phyloP scores from a whole-genome alignment of 139 green algal genomes.

The Penium margaritaceum region DNA sequence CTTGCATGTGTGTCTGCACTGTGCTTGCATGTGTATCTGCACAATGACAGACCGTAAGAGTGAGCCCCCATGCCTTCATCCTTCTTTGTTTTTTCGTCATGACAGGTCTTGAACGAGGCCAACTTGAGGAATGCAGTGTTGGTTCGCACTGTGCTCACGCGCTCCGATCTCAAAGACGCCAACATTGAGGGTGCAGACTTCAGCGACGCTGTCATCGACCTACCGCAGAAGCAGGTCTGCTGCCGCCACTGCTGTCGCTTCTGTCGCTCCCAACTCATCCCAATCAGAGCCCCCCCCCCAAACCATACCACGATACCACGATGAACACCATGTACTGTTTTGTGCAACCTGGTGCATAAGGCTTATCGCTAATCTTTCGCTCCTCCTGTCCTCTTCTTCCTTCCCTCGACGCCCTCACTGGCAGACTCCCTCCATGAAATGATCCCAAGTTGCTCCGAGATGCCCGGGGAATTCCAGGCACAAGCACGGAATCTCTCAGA shows the following conservation, averaged over 20 bases:
- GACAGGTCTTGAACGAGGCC: constrained; percentile 66
- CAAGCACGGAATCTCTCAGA: not conserved
- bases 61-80: no score
- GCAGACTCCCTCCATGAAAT: not conserved
- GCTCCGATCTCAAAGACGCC: constrained; percentile 47
- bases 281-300: no score
- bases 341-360: no score
- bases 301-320: no score
- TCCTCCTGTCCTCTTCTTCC: not conserved
- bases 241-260: no score
- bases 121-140: constrained; percentile 76
- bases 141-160: constrained; percentile 73
- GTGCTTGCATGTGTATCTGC: no score
- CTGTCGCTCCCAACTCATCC: no score
- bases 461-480: not conserved
- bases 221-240: constrained; percentile 66
- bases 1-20: no score
- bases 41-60: no score
- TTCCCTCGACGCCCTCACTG: not conserved
- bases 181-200: constrained; percentile 78
- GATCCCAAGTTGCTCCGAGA: not conserved
- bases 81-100: no score
- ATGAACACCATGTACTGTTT: no score
- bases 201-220: constrained; percentile 84
- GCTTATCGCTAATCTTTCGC: no score